A percentile compares a stretch with the other conserved stretches of the same genome.
These are phyloP conservation scores for Haematococcus lacustris DNA, from an alignment of 139 green algal genomes.

Conservation along the genomic window DNA sequence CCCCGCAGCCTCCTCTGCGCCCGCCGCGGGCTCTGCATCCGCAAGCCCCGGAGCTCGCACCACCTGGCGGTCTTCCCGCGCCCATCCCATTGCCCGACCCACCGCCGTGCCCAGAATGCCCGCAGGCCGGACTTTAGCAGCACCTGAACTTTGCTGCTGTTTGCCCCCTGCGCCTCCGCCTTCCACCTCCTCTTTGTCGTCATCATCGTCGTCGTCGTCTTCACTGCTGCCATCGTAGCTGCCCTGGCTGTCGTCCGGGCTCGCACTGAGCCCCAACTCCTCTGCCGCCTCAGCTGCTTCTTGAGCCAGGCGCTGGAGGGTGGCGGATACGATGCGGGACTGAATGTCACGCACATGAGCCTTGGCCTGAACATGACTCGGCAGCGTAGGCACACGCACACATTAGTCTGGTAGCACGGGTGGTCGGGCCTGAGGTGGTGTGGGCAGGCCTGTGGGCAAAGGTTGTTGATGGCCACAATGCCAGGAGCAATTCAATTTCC, in stretches of 20 bases:
- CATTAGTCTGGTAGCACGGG: no score
- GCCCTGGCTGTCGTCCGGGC: constrained; percentile 10
- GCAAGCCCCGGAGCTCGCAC: background rate
- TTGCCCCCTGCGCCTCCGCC: background rate
- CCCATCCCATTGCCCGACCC: constrained; percentile 21
- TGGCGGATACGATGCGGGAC: constrained; percentile 17
- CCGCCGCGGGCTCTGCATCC: background rate
- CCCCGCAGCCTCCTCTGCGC: background rate
- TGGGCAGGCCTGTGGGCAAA: no score
- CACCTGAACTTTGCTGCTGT: no score
- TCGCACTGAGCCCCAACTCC: constrained; percentile 1
- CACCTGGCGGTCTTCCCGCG: constrained; percentile 11
- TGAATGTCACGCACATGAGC: constrained; percentile 59
- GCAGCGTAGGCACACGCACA: no score
- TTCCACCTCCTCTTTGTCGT: background rate
- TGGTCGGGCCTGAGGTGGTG: no score
- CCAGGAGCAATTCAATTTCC: no score
- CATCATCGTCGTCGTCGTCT: background rate
- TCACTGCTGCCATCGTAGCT: constrained; percentile 6
- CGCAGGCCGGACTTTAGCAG: no score
- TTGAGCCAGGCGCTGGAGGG: constrained; percentile 12
- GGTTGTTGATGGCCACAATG: no score
- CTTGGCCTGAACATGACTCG: constrained; percentile 28
- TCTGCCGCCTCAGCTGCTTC: constrained; percentile 20
- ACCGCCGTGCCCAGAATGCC: background rate